A percentile compares a stretch with the other conserved stretches of the same genome.
Evolutionary conservation across 2,329 filamentous ascomycete genomes (phyloP).

Genomic region (Boeremia exigua): DNA sequence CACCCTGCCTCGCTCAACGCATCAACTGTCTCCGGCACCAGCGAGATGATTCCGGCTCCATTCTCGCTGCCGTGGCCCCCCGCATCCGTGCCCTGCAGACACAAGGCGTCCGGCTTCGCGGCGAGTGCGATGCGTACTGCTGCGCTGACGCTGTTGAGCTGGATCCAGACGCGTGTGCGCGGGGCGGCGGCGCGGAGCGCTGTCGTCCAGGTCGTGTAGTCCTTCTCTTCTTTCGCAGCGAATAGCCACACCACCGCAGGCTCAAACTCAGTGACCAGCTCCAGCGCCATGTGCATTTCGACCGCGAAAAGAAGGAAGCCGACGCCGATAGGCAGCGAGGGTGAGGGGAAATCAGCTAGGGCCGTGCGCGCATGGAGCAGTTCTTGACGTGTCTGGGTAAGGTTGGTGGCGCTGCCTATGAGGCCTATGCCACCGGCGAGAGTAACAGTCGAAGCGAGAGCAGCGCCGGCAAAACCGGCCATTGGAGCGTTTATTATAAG

Average conservation of each 20-base stretch:
- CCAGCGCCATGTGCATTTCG: conserved; percentile 55
- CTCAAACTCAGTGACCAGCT: conserved; percentile 59
- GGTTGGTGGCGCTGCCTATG: conserved; percentile 48
- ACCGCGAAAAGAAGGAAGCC: conserved; percentile 64
- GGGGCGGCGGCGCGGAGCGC: conserved; percentile 44
- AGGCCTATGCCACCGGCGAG: conserved; percentile 56
- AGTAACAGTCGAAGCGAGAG: conserved; percentile 67
- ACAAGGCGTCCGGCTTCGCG: conserved; percentile 62
- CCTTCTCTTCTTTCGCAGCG: conserved; percentile 58
- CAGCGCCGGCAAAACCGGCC: conserved; percentile 64
- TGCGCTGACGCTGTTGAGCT: conserved; percentile 65
- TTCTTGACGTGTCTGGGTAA: conserved; percentile 37
- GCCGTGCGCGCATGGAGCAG: conserved; percentile 31
- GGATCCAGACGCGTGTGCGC: conserved; percentile 61
- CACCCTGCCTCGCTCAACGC: conserved; percentile 49
- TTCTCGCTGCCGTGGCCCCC: conserved; percentile 67
- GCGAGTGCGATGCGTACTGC: conserved; percentile 59
- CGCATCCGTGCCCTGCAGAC: conserved; percentile 69
- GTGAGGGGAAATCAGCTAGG: not conserved
- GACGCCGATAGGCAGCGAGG: conserved; percentile 60
- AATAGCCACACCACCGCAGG: conserved; percentile 72
- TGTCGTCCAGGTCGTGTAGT: conserved; percentile 45
- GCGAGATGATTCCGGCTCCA: conserved; percentile 62
- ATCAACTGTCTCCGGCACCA: conserved; percentile 64
- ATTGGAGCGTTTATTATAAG: conserved; percentile 71